Conservation (phyloP, 257 asterid genomes). For the Thymus mandschuricus region DNA sequence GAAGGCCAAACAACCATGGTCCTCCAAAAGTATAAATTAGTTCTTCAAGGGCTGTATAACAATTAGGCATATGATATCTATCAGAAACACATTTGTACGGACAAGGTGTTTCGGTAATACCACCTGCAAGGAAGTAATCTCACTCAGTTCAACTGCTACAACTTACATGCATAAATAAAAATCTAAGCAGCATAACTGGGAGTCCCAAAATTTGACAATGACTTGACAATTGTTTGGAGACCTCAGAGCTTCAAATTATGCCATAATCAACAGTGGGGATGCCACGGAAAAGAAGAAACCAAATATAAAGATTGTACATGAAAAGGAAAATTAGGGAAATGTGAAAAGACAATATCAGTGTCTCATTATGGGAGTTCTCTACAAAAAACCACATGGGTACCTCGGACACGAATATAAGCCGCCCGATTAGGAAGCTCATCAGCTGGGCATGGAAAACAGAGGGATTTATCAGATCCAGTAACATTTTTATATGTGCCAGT, state of each 20-base stretch:
- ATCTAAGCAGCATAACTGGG: slow-evolving; percentile 16
- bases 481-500: slow-evolving; percentile 89
- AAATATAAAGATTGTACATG: not conserved
- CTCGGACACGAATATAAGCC: slow-evolving; percentile 72
- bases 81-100: slow-evolving; percentile 90
- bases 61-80: slow-evolving; percentile 94
- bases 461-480: slow-evolving; percentile 82
- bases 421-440: slow-evolving; percentile 90
- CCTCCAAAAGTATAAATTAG: slow-evolving; percentile 97
- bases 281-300: not conserved
- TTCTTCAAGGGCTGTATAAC: slow-evolving; percentile 98
- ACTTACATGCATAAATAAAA: slow-evolving; percentile 1
- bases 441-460: slow-evolving; percentile 80
- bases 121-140: slow-evolving; percentile 62
- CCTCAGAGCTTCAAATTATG: not conserved
- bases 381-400: slow-evolving; percentile 44
- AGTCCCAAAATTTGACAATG: slow-evolving; percentile 18
- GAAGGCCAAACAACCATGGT: slow-evolving; percentile 96
- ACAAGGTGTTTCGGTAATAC: slow-evolving; percentile 88
- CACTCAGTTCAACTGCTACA: slow-evolving; percentile 20
- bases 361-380: slow-evolving; percentile 11
- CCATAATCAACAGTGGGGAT: slow-evolving; percentile 25
- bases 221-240: not conserved
- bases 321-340: not conserved
- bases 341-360: slow-evolving; percentile 24